Evolutionary conservation across 2,329 filamentous ascomycete species (phyloP).

Genomic region (Clonostachys byssicola): DNA sequence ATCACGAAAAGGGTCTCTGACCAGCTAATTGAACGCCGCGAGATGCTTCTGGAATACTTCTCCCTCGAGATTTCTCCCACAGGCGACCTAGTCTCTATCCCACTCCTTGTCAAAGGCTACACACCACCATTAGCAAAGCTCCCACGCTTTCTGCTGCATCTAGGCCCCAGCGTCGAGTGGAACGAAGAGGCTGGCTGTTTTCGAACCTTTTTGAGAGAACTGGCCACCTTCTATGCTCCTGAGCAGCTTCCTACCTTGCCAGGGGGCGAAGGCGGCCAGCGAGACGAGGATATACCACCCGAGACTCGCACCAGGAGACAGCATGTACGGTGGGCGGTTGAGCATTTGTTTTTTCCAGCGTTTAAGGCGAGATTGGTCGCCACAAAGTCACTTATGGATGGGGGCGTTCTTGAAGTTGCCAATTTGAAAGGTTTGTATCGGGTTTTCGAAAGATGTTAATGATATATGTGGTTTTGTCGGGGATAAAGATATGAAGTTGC

Average conservation of each 20-base stretch:
- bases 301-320: constrained; percentile 55
- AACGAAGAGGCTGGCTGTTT: constrained; percentile 81
- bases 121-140: constrained; percentile 81
- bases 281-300: constrained; percentile 35
- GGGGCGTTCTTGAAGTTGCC: constrained; percentile 77
- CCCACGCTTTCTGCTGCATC: constrained; percentile 78
- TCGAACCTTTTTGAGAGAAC: constrained; percentile 74
- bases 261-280: constrained; percentile 19
- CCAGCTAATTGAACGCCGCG: constrained; percentile 69
- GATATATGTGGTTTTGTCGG: no score
- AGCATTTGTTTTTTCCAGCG: constrained; percentile 86
- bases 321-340: constrained; percentile 71
- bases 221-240: constrained; percentile 87
- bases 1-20: constrained; percentile 62
- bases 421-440: constrained; percentile 89
- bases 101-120: constrained; percentile 85
- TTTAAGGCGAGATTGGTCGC: constrained; percentile 80
- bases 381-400: constrained; percentile 71
- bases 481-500: no score
- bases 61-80: constrained; percentile 74
- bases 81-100: constrained; percentile 75
- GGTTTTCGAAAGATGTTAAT: constrained; percentile 89
- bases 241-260: constrained; percentile 66
- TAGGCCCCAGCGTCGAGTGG: constrained; percentile 91
- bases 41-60: constrained; percentile 94